These are phyloP conservation scores for Dactylorhiza incarnata DNA, from an alignment of 106 monocot genomes.

Conservation along the genomic window DNA sequence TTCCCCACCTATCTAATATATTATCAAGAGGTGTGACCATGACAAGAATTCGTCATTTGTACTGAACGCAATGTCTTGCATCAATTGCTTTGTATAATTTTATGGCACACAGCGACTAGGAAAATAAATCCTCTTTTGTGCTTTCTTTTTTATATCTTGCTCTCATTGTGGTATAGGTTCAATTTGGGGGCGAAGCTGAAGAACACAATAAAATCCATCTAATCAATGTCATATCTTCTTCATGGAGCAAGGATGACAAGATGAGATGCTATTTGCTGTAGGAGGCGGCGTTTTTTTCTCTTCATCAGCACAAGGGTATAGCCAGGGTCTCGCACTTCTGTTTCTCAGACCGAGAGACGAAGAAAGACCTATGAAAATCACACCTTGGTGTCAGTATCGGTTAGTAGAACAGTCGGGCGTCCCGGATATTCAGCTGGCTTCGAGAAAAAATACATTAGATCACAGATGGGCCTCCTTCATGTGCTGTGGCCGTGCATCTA, in stretches of 20 bases:
- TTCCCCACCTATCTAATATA: no score
- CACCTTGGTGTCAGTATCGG: conserved; percentile 68
- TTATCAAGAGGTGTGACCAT: no score
- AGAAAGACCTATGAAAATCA: conserved; percentile 62
- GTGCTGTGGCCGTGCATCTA: conserved; percentile 31
- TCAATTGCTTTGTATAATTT: not conserved
- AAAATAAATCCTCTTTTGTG: not conserved
- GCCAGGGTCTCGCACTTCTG: conserved; percentile 64
- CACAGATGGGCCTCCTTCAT: conserved; percentile 42
- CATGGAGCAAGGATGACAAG: conserved; percentile 32
- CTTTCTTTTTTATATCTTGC: not conserved
- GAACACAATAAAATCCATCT: not conserved
- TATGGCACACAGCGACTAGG: not conserved
- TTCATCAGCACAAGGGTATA: conserved; percentile 83
- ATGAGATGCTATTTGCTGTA: conserved; percentile 68
- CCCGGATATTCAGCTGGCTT: conserved; percentile 46
- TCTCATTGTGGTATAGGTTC: not conserved
- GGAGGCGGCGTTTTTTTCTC: conserved; percentile 95
- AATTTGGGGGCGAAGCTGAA: not conserved
- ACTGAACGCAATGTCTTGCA: not conserved
- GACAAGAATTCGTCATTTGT: not conserved
- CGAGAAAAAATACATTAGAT: conserved; percentile 25
- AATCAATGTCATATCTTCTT: not conserved
- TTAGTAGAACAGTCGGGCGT: conserved; percentile 51
- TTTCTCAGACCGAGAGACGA: conserved; percentile 56